Evolutionary conservation across 176 grass and related monocot genomes (phyloP), one percentile per base, ranked within the genome.

Genomic region (Eragrostis curvula): DNA sequence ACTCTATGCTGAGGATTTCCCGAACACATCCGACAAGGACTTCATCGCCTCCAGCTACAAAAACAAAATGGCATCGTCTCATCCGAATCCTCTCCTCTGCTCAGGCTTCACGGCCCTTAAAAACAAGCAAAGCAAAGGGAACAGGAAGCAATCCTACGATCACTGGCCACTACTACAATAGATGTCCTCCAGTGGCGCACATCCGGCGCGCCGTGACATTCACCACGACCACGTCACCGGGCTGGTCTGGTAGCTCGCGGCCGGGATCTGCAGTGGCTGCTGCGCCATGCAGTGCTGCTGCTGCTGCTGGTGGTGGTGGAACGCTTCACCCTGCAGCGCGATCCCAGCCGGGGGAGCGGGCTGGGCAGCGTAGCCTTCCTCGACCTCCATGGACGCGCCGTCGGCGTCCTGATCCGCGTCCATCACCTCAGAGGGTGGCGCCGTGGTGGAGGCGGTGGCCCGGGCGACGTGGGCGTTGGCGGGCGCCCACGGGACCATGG

Each of bases 401-500:
- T 87, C 78, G 50, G 42, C 49, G 63, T 89, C 87, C 32, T 80
- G 78, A 12, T 89, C 87, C 0, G 53, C 82, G 45, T 85, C 82
- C 77, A 89, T 70, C 87, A 47, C 85, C 55, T 85, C 77, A 5
- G n/a, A 15, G 0, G 1, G 61, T 15, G 60, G 46, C 2, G 57
- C 7, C 1, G 24, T 58, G 48, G 74, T 20, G 16, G 17, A 2
- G 1, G 49, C 49, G 0, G 9, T 24, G 56, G n/a, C 56, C 21
- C 24, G 8, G 56, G 56, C 2, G 21, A 57, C 3, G 42, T 70
- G 55, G 2, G 58, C 18, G 24, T 71, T 62, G 7, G 51, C 16
- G 4, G 75, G 81, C 44, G 61, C 68, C 86, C 86, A 88, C 5
- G 81, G 81, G 8, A 89, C 70, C 87, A 89, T 68, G 18, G 87